Conservation (phyloP, 2,329 filamentous ascomycete genomes). For the Sporothrix brunneoviolacea region DNA sequence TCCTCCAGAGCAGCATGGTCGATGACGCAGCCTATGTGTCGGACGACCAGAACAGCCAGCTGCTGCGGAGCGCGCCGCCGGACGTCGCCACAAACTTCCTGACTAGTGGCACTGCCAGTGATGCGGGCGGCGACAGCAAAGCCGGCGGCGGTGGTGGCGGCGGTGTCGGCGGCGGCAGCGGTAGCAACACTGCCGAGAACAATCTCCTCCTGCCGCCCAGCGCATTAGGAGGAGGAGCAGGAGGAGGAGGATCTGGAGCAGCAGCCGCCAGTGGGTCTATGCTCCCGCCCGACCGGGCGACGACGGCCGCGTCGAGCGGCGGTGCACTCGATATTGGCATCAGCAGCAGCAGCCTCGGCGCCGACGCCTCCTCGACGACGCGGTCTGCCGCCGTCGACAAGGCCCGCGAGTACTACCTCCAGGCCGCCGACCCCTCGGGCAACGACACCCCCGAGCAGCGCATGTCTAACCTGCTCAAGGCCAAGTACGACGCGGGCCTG, state of each 20-base stretch:
- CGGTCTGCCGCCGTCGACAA: constrained; percentile 50
- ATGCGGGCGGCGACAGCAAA: constrained; percentile 31
- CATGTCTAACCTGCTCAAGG: constrained; percentile 88
- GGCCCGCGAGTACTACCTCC: constrained; percentile 88
- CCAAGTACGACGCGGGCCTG: constrained; percentile 92
- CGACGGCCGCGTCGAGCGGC: not conserved
- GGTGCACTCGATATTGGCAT: too few relatives aligned
- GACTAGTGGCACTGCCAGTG: constrained; percentile 30
- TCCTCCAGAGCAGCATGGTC: constrained; percentile 83
- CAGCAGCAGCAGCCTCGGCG: too few relatives aligned
- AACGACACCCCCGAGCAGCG: constrained; percentile 81
- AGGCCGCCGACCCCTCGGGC: constrained; percentile 88
- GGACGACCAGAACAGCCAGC: constrained; percentile 51
- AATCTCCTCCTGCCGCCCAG: constrained; percentile 28
- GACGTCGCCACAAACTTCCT: constrained; percentile 45
- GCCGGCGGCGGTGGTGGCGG: not conserved
- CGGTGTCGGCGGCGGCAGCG: too few relatives aligned
- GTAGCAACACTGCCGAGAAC: too few relatives aligned
- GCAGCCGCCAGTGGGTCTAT: constrained; percentile 53
- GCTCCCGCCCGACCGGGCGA: constrained; percentile 42
- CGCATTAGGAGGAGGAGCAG: constrained; percentile 25
- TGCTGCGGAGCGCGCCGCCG: constrained; percentile 35
- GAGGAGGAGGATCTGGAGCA: too few relatives aligned
- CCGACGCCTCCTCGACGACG: not conserved
- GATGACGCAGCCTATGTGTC: constrained; percentile 71